Evolutionary conservation across 805 yeast genomes (phyloP), one percentile per base, ranked within the genome.

Genomic region (Wickerhamomyces bisporus): DNA sequence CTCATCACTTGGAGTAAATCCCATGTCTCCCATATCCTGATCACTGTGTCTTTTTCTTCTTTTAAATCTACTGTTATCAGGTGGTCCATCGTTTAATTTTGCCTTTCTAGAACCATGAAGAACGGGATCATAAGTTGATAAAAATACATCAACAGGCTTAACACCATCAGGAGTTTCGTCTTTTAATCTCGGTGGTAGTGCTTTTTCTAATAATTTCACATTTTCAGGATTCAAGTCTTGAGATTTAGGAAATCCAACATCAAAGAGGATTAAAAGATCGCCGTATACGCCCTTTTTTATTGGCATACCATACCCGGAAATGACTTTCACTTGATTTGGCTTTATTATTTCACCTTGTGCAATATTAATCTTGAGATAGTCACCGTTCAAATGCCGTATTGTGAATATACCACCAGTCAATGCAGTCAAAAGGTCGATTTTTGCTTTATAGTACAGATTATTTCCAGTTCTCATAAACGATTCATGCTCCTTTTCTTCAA

Each of bases 111-210:
- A 7, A 21, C 35, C 29, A 26, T 47, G 45, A 6, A 17, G 20
- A 5, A 18, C n/a, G 15, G 44, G 41, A 23, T 42, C 36, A 26
- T 26, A 46, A n/a, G 47, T 49, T 6, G 41, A 25, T 9, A 49
- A 30, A 3, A 35, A 70, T 34, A 66, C 73, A 30, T 76, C 81
- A 36, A 74, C 79, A 30, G 72, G 74, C 33, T 71, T 75, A 36
- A 77, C 85, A 48, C 72, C 79, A 52, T 68, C 72, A 52, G 96
- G 96, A 50, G 86, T 70, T 6, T 49, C 45, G 21, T 72, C 64
- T 36, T 62, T 57, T 12, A 70, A 64, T 71, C 96, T 80, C 30
- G 87, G 63, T 17, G 98, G 98, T 58, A 93, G 71, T 33, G 87
- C 73, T 26, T 63, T 55, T 61, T 84, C 94, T 61, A 93, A 75